Base-by-base conservation (phyloP, 73 alveolate species). In the Paraurostyla sp. region DNA sequence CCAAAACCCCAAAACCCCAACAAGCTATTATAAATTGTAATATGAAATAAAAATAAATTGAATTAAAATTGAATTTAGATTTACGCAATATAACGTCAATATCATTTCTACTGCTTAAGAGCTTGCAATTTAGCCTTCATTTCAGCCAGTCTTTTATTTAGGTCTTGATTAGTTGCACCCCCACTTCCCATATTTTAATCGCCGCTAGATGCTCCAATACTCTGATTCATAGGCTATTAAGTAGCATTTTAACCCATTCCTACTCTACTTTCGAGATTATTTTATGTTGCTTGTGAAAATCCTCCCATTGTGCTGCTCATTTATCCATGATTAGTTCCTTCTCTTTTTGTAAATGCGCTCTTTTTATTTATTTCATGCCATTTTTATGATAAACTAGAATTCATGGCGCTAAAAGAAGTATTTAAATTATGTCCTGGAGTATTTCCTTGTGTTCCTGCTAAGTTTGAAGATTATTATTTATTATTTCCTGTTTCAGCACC, bases 111-210 rank as follows among this genome's bases (percentile, higher is more conserved):
- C 59, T 46, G 45, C 52, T 76, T 81, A 30, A 76, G 62, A 33
- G 69, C 87, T 54, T 69, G 76, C 68, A 91, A 82, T 65, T 88
- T 71, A 13, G 83, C 90, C 89, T 87, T 88, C 90, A 91, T 75
- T 22, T 83, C 91, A 15, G 89, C 89, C 7, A 78, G 78, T 78
- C 90, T 92, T 36, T 87, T 57, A 40, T 69, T 76, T 32, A 83
- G 62, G 27, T 83, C 92, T 46, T 78, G 60, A 35, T 63, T 90
- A 36, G 89, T 60, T 15, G 95, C 92, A 50, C 69, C 81, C 65
- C 41, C 33, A 40, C 54, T 1, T 7, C 33, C 11, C 49, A 20
- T 45, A 22, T 41, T 38, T 20, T 48, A 45, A 4, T 49, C 82
- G 33, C 83, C 88, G 33, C 73, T 49, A 3, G 78, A 33, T 23